Evolutionary conservation across 2,329 filamentous ascomycete species (phyloP), one percentile per base, ranked within the genome.

Genomic region (Stemphylium vesicarium): DNA sequence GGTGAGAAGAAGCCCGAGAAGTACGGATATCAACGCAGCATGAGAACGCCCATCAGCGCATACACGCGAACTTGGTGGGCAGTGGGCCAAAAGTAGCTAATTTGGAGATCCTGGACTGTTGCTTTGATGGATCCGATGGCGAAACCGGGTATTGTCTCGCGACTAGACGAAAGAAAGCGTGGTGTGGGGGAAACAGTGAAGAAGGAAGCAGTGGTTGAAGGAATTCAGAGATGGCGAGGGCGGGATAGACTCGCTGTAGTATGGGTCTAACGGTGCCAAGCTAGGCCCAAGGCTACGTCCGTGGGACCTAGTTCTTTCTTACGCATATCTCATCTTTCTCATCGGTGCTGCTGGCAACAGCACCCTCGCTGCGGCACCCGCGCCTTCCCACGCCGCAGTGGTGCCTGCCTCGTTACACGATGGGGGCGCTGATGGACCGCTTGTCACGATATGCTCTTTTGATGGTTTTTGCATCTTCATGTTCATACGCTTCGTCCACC

Each of bases 11-110:
- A 58, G 64, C 63, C 68, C 63, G 65, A 62, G 44, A 63, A 63
- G 52, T 59, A 58, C 56, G 68, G 64, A 69, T 73, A 72, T 75
- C 73, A 73, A 70, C 64, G 67, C 64, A 68, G 68, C 69, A 75
- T 75, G 60, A 61, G 65, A 68, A 62, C 59, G 65, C 62, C 63
- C 56, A 62, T 70, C 59, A 64, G 71, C 70, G 71, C 66, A 73
- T 68, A 65, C 66, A 73, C 57, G 56, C 64, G 59, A 63, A 68
- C 67, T 54, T 59, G 56, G 48, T 47, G 60, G 51, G 62, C 36
- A 55, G 59, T 51, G 49, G 50, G 59, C 53, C 37, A 55, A 59
- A 63, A 57, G 60, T 41, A 41, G 53, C 43, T 53, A 53, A 52
- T 61, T 52, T 46, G 42, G 36, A 35, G 47, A 41, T 42, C 50